Conservation (phyloP, 2,329 filamentous ascomycete species). For the Chaetomium olivaceum region DNA sequence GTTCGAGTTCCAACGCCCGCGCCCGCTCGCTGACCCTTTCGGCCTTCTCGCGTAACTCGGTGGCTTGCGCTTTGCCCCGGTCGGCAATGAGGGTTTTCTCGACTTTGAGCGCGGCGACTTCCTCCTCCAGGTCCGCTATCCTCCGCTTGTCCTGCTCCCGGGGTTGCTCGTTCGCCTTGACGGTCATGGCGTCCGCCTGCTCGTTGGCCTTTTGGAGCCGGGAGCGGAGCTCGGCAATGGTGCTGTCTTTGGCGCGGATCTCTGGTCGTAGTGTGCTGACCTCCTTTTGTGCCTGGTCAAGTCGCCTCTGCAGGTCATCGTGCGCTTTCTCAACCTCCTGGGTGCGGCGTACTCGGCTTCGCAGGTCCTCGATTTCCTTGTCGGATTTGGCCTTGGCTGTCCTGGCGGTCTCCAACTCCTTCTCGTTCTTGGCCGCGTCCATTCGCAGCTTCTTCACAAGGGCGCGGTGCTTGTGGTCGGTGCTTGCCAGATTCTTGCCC, state of each 20-base stretch:
- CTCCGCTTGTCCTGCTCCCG: slow-evolving; percentile 63
- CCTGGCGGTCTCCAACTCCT: slow-evolving; percentile 60
- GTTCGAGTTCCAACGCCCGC: slow-evolving; percentile 69
- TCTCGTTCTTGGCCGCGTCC: slow-evolving; percentile 66
- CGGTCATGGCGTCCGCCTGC: slow-evolving; percentile 66
- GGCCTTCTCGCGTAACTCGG: slow-evolving; percentile 71
- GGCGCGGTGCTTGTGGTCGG: slow-evolving; percentile 79
- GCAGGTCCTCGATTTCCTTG: slow-evolving; percentile 50
- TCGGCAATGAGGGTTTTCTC: slow-evolving; percentile 77
- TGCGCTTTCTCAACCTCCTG: slow-evolving; percentile 58
- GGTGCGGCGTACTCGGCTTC: slow-evolving; percentile 50
- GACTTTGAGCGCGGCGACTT: slow-evolving; percentile 65
- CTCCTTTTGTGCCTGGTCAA: slow-evolving; percentile 59
- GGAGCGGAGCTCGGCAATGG: slow-evolving; percentile 66
- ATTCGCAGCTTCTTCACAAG: slow-evolving; percentile 78
- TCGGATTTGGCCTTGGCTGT: slow-evolving; percentile 60
- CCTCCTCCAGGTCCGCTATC: slow-evolving; percentile 56
- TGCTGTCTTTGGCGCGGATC: slow-evolving; percentile 61
- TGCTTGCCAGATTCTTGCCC: slow-evolving; percentile 82
- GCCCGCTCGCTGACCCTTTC: slow-evolving; percentile 71
- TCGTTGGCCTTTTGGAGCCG: slow-evolving; percentile 69
- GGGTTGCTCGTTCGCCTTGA: slow-evolving; percentile 65
- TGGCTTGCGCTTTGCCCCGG: slow-evolving; percentile 63
- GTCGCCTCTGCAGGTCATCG: slow-evolving; percentile 55
- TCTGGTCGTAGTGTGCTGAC: slow-evolving; percentile 57